phyloP scores from a whole-genome alignment of 495 filamentous ascomycete genomes.

The Podospora tetraspora region DNA sequence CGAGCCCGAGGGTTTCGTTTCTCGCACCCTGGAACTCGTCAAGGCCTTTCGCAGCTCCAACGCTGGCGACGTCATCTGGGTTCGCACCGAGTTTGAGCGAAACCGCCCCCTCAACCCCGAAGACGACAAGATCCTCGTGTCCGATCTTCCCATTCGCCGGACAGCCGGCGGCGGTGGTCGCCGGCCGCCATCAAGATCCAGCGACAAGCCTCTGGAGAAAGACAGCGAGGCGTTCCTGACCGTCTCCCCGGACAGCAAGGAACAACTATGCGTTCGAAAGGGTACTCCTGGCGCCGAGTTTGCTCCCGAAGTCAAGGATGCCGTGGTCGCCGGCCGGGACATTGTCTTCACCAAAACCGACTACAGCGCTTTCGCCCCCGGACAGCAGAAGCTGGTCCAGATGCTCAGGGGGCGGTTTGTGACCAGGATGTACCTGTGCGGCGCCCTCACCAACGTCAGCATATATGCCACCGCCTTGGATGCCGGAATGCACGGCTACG shows the following conservation, averaged over 20 bases:
- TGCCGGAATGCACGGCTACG: constrained; percentile 79
- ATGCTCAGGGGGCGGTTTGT: constrained; percentile 71
- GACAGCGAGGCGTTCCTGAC: constrained; percentile 58
- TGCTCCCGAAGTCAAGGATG: constrained; percentile 50
- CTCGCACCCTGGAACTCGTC: constrained; percentile 59
- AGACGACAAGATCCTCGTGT: constrained; percentile 45
- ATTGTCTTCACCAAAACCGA: constrained; percentile 69
- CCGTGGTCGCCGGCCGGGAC: constrained; percentile 56
- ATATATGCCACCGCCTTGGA: constrained; percentile 91
- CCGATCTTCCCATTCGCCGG: constrained; percentile 26
- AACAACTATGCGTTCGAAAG: constrained; percentile 50
- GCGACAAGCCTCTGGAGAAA: constrained; percentile 29
- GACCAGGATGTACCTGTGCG: constrained; percentile 89
- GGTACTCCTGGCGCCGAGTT: constrained; percentile 65
- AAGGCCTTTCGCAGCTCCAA: constrained; percentile 62
- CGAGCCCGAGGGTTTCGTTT: constrained; percentile 60
- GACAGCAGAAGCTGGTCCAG: constrained; percentile 54
- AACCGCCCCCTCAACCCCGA: constrained; percentile 46
- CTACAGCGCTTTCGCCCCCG: constrained; percentile 72
- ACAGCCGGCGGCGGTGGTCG: constrained; percentile 14
- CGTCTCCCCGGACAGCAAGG: constrained; percentile 35
- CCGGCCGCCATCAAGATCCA: constrained; percentile 15
- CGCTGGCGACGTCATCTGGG: constrained; percentile 80
- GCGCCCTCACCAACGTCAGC: constrained; percentile 80
- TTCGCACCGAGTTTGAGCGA: constrained; percentile 67